A percentile compares a stretch with the other conserved stretches of the same genome.
Evolutionary conservation across 2,329 filamentous ascomycete genomes (phyloP).

Genomic region (Fusarium abutilonis): DNA sequence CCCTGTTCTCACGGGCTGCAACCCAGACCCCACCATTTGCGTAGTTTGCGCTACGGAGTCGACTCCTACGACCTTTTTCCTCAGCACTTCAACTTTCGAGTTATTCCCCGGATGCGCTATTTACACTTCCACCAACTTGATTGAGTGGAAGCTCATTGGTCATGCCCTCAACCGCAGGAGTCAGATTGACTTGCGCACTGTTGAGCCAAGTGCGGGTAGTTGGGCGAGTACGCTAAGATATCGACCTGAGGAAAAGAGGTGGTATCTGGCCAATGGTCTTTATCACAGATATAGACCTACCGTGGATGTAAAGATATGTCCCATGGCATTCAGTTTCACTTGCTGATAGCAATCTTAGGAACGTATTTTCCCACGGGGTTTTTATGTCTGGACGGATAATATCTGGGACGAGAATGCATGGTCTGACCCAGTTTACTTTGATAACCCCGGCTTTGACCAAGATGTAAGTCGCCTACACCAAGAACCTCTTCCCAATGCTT

Average conservation of each 20-base stretch:
- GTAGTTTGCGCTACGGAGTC: conserved; percentile 48
- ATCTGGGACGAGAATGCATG: conserved; percentile 62
- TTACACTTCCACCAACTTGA: conserved; percentile 64
- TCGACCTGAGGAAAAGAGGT: conserved; percentile 51
- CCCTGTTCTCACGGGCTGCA: conserved; percentile 68
- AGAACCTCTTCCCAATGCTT: not conserved
- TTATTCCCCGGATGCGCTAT: conserved; percentile 70
- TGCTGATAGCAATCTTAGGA: conserved; percentile 39
- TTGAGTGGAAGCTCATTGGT: conserved; percentile 63
- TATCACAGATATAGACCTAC: conserved; percentile 56
- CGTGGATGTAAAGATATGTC: conserved; percentile 43
- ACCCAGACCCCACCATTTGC: conserved; percentile 66
- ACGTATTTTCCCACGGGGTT: conserved; percentile 61
- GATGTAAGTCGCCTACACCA: conserved; percentile 43
- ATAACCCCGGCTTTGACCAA: conserved; percentile 64
- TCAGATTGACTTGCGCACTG: conserved; percentile 62
- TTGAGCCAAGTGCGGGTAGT: conserved; percentile 61
- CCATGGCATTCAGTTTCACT: accelerated
- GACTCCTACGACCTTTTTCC: conserved; percentile 58
- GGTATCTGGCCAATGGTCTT: conserved; percentile 58
- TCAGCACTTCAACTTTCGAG: conserved; percentile 71
- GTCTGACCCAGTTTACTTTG: conserved; percentile 65
- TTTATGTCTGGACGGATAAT: conserved; percentile 63
- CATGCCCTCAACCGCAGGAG: conserved; percentile 61
- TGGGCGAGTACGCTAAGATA: conserved; percentile 61